Conservation (phyloP, 169 alveolate genomes). For the Plasmodium adleri region DNA sequence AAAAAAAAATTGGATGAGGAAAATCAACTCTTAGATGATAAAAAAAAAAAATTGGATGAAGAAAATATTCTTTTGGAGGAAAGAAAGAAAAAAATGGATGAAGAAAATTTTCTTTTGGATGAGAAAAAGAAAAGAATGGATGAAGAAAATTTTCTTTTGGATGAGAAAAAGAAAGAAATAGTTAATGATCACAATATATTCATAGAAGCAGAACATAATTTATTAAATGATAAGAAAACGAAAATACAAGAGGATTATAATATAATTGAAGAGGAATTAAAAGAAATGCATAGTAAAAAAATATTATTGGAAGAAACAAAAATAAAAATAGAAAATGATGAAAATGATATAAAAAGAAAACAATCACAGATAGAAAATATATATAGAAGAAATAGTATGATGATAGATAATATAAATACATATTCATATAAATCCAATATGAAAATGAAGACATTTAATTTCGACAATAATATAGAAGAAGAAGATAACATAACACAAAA, state of each 20-base stretch:
- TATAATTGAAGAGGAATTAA: neutral
- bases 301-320: slow-evolving; percentile 9
- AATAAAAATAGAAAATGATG: neutral
- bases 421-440: too few species aligned
- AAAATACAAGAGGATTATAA: neutral
- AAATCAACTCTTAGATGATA: neutral
- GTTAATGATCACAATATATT: neutral
- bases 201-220: neutral
- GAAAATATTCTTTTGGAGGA: neutral
- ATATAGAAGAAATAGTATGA: slow-evolving; percentile 1
- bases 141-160: neutral
- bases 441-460: too few species aligned
- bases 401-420: neutral
- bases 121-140: slow-evolving; percentile 21
- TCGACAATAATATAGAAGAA: too few species aligned
- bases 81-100: neutral
- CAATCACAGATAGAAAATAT: neutral
- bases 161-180: slow-evolving; percentile 8
- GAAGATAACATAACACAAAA: too few species aligned
- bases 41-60: slow-evolving; percentile 3
- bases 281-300: neutral
- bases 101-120: neutral
- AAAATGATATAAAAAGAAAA: slow-evolving; percentile 7
- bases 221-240: slow-evolving; percentile 1
- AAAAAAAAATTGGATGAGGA: slow-evolving; percentile 2